Percentiles rank a stretch among this genome's conserved stretches.
Evolutionary conservation across 306 rosid species (phyloP).

Genomic region (Lathyrus tuberosus): DNA sequence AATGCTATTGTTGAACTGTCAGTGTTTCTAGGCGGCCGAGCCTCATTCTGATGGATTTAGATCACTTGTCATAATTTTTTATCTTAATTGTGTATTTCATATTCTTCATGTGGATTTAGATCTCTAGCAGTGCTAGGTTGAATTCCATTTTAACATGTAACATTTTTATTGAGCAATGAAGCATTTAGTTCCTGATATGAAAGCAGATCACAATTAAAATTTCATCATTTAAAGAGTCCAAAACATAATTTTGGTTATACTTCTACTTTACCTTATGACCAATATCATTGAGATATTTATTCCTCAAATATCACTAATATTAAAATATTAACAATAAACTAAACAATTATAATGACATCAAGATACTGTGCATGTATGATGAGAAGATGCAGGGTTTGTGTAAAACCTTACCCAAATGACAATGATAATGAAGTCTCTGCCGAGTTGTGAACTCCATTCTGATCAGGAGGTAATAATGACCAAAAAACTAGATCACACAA

Average conservation of each 20-base stretch:
- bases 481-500: constrained; percentile 61
- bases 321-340: constrained; percentile 6
- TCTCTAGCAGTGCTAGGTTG: background rate
- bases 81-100: background rate
- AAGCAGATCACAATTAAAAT: background rate
- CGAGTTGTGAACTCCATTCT: constrained; percentile 58
- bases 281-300: constrained; percentile 13
- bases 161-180: background rate
- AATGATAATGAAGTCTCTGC: constrained; percentile 76
- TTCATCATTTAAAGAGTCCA: background rate
- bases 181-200: background rate
- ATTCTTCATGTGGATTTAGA: background rate
- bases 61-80: background rate
- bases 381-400: background rate
- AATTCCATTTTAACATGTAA: constrained; percentile 8
- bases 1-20: background rate
- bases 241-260: background rate
- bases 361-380: background rate
- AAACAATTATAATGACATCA: background rate
- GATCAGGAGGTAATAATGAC: constrained; percentile 74
- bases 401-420: constrained; percentile 65
- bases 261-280: constrained; percentile 25
- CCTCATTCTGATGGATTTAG: background rate
- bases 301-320: constrained; percentile 22
- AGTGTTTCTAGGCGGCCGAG: background rate